phyloP scores from a whole-genome alignment of 495 filamentous ascomycete genomes.

The Penicillium flavigenum region DNA sequence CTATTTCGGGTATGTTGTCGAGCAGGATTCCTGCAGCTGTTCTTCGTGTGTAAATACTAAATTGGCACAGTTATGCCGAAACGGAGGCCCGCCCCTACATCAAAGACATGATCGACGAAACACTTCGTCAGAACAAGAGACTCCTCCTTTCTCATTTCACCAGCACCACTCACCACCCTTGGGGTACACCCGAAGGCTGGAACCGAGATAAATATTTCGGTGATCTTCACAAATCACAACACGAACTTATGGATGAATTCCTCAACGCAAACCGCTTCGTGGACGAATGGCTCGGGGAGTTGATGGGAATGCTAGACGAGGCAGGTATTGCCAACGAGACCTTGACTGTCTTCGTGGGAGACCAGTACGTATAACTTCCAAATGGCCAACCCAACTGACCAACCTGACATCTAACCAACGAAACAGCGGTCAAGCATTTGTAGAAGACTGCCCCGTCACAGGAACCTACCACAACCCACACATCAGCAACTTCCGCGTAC shows the following conservation, averaged over 20 bases:
- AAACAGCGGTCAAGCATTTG: conserved; percentile 41
- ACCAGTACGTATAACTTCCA: conserved; percentile 31
- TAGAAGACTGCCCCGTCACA: conserved; percentile 38
- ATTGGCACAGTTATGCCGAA: conserved; percentile 33
- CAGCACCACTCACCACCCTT: conserved; percentile 49
- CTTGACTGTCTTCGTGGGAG: conserved; percentile 50
- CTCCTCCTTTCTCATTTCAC: conserved; percentile 49
- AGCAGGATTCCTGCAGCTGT: conserved; percentile 22
- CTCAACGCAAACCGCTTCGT: conserved; percentile 44
- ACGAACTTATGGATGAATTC: conserved; percentile 39
- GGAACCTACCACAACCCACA: conserved; percentile 48
- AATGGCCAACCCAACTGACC: conserved; percentile 16
- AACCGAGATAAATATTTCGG: conserved; percentile 37
- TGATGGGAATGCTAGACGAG: conserved; percentile 46
- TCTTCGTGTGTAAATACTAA: conserved; percentile 28
- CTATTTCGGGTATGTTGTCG: conserved; percentile 45
- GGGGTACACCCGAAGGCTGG: conserved; percentile 37
- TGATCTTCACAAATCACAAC: conserved; percentile 24
- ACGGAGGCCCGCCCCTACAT: conserved; percentile 44
- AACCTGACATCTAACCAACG: conserved; percentile 32
- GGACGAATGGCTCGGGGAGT: conserved; percentile 48
- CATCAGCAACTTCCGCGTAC: conserved; percentile 47
- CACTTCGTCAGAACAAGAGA: conserved; percentile 40
- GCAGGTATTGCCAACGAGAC: conserved; percentile 48
- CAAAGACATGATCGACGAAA: conserved; percentile 42